Evolutionary conservation across 2,329 filamentous ascomycete genomes (phyloP).

Genomic region (Tolypocladium endophyticum): DNA sequence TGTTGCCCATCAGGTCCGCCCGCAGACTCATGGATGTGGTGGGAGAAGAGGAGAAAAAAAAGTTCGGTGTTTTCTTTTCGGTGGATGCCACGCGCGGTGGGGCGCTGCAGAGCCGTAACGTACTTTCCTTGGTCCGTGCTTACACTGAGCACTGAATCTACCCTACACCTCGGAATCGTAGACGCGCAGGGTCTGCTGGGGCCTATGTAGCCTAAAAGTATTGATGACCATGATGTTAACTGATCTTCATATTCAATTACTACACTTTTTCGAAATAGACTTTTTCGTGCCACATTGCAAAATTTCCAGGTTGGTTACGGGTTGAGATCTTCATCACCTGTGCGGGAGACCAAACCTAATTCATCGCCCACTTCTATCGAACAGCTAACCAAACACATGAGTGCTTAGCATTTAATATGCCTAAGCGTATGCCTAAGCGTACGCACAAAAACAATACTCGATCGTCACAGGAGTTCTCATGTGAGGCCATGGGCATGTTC

Average conservation of each 20-base stretch:
- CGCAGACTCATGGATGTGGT: slow-evolving; percentile 3
- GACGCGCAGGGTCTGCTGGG: background rate
- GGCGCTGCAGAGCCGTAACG: background rate
- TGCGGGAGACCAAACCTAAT: no score
- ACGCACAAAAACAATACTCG: no score
- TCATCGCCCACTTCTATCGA: no score
- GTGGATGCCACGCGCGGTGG: background rate
- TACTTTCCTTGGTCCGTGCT: background rate
- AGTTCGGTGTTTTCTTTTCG: slow-evolving; percentile 6
- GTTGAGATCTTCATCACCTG: no score
- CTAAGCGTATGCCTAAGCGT: no score
- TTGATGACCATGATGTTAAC: background rate
- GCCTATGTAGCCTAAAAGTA: background rate
- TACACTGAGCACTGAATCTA: background rate
- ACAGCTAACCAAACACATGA: no score
- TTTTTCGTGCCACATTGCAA: background rate
- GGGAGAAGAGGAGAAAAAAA: slow-evolving; percentile 18
- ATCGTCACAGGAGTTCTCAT: background rate
- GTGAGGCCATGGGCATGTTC: background rate
- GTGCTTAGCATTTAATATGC: no score
- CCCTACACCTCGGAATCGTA: background rate
- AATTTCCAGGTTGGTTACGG: no score
- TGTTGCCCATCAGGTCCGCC: slow-evolving; percentile 3
- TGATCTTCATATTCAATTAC: no score
- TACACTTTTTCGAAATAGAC: background rate